phyloP scores from a whole-genome alignment of 805 yeast species.

The Saccharomyces mikatae region DNA sequence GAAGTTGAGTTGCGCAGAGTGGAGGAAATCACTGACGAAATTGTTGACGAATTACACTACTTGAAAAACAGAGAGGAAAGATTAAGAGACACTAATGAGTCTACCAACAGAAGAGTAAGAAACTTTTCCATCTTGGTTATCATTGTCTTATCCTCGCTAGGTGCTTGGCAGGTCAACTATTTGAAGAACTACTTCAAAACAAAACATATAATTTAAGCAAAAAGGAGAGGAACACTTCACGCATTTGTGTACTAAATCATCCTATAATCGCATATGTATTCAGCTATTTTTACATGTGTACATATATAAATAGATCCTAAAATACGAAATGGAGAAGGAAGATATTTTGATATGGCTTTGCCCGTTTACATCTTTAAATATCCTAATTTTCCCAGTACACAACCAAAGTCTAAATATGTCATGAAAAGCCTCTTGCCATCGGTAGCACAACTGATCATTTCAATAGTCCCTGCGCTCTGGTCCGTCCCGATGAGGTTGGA shows the following conservation, averaged over 20 bases:
- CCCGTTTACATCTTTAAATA: constrained; percentile 24
- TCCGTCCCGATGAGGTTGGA: constrained; percentile 30
- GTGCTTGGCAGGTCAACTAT: constrained; percentile 88
- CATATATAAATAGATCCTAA: background rate
- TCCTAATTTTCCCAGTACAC: constrained; percentile 42
- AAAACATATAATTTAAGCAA: constrained; percentile 56
- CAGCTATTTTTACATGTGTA: background rate
- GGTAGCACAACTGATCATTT: constrained; percentile 40
- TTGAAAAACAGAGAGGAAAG: constrained; percentile 82
- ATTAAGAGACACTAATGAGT: constrained; percentile 93
- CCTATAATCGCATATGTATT: background rate
- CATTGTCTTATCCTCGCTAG: constrained; percentile 63
- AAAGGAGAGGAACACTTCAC: background rate
- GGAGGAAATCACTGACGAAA: constrained; percentile 79
- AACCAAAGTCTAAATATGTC: constrained; percentile 40
- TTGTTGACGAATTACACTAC: constrained; percentile 71
- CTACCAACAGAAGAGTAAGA: constrained; percentile 88
- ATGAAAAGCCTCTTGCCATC: constrained; percentile 32
- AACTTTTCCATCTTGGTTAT: constrained; percentile 71
- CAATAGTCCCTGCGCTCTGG: constrained; percentile 29
- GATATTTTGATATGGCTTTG: background rate
- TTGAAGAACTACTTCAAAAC: constrained; percentile 87
- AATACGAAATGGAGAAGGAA: background rate
- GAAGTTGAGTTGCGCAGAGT: constrained; percentile 84
- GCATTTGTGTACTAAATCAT: background rate